Base-by-base conservation (phyloP, 805 yeast species). In the Nakazawaea anatomiae region DNA sequence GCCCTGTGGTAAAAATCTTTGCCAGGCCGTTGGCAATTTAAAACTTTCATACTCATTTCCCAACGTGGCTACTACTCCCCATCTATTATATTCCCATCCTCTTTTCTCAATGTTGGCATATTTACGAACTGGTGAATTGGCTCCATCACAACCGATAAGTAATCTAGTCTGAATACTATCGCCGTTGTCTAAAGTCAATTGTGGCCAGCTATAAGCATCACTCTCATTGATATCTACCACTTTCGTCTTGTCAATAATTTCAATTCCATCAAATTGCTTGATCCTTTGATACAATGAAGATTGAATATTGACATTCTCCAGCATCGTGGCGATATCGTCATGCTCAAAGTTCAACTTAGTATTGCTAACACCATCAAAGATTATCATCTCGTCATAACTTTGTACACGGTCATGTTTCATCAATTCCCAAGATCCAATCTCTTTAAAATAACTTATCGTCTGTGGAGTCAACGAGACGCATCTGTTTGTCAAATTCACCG, bases 81-180 rank as follows among this genome's bases (percentile, higher is more conserved):
- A 88, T 46, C 89, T 76, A 57, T 85, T 74, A 67, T 94, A 94
- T 46, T 79, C 79, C 98, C 98, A 94, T 12, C 99, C 99, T 45
- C 96, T 76, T 1, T 95, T 80, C 61, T 83, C 84, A 50, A 94
- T 90, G 1, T 79, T 82, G 0, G 97, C 85, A 61, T 77, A 91
- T 55, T 77, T 75, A 45, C 97, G 77, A 5, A 87, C 98, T 0
- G 97, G 97, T 1, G 97, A 90, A 65, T 90, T 89, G 65, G 83
- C 89, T 1, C 99, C 99, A 65, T 94, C 99, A 39, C 97, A 96
- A 7, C 99, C 99, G 12, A 94, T 80, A 25, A 91, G 71, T n/a
- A 91, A 72, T 50, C 96, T 74, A 0, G 96, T 77, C 59, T 79
- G 78, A 47, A 84, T 72, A 10, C 61, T 56, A 11, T 78, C 77